A percentile compares a stretch with the other conserved stretches of the same genome.
Evolutionary conservation across 352 stramenopile species (phyloP).

Genomic region (Globisporangium carolinianum): DNA sequence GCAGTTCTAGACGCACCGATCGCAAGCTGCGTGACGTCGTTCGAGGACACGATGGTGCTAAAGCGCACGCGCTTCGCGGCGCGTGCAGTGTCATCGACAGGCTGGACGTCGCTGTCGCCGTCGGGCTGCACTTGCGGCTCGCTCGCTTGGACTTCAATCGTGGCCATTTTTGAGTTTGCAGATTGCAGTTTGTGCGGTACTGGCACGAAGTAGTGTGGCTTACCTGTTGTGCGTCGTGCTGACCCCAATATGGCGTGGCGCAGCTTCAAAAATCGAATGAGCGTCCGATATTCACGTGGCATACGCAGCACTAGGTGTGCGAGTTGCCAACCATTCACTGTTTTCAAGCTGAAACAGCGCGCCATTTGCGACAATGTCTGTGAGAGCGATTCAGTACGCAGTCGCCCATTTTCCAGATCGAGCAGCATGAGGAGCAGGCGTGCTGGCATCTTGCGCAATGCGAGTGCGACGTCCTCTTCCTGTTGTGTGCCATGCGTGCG

Average conservation of each 20-base stretch:
- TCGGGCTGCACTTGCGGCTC: neutral
- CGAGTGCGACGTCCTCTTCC: neutral
- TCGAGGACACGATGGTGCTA: conserved; percentile 29
- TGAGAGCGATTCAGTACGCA: neutral
- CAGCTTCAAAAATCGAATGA: neutral
- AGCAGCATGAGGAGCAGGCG: neutral
- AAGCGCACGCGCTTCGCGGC: conserved; percentile 64
- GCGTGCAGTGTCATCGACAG: conserved; percentile 6
- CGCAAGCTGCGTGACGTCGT: conserved; percentile 42
- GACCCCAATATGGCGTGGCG: too few relatives aligned
- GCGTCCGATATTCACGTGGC: neutral
- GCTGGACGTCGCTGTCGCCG: neutral
- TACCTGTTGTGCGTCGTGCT: neutral
- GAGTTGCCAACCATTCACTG: neutral
- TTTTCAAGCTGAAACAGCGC: neutral
- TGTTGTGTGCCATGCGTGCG: neutral
- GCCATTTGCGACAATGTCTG: neutral
- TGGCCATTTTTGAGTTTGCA: conserved; percentile 21
- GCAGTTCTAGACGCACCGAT: conserved; percentile 29
- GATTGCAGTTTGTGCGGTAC: neutral
- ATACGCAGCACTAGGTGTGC: neutral
- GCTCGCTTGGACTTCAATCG: conserved; percentile 12
- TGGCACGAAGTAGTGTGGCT: neutral
- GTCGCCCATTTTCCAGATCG: neutral
- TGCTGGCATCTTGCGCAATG: neutral